A percentile compares a stretch with the other conserved stretches of the same genome.
Evolutionary conservation across 1,139 yeast species (phyloP).

Genomic region (Candida tropicalis): DNA sequence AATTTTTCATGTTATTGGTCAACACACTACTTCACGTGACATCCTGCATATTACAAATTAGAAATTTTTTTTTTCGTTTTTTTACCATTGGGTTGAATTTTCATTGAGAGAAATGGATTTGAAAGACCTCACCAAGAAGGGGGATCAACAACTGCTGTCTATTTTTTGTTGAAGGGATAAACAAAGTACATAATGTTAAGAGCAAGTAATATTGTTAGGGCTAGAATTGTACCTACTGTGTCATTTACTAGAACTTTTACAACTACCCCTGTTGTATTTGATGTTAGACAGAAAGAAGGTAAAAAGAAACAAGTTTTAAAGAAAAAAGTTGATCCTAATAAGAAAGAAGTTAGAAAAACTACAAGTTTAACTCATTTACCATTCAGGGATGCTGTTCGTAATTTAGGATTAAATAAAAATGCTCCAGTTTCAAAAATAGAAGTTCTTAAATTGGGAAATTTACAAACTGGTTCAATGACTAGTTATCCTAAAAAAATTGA

Average conservation of each 20-base stretch:
- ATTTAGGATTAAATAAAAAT: conserved; percentile 35
- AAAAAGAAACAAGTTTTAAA: conserved; percentile 19
- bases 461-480: conserved; percentile 20
- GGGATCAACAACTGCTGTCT: too few species aligned
- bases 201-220: conserved; percentile 1
- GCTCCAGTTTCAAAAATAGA: conserved; percentile 17
- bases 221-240: background rate
- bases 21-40: too few species aligned
- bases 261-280: conserved; percentile 15
- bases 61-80: too few species aligned
- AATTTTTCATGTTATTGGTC: too few species aligned
- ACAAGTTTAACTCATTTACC: conserved; percentile 48
- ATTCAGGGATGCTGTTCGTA: conserved; percentile 44
- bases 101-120: too few species aligned
- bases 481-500: conserved; percentile 26
- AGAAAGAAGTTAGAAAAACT: conserved; percentile 17
- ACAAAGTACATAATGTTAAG: conserved; percentile 1
- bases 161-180: too few species aligned
- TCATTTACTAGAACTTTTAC: conserved; percentile 8
- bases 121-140: too few species aligned
- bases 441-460: background rate
- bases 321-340: conserved; percentile 32
- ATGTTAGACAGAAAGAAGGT: conserved; percentile 25
- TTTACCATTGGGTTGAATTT: too few species aligned
- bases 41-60: too few species aligned